Conservation (phyloP, 257 asterid species). For the Voacanga thouarsii region DNA sequence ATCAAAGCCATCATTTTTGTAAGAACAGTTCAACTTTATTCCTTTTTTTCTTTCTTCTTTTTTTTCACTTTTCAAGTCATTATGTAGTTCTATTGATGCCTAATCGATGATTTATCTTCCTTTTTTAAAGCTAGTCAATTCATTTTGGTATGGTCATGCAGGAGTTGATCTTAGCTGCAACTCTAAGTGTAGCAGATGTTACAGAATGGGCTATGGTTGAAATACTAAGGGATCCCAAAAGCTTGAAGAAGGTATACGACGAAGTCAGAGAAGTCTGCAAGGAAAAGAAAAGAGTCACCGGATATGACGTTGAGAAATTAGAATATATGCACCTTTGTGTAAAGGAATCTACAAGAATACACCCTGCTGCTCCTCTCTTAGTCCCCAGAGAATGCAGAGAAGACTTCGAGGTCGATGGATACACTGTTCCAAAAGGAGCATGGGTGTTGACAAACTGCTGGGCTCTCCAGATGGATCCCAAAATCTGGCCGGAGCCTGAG, state of each 20-base stretch:
- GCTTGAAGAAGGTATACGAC: not conserved
- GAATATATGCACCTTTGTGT: not conserved
- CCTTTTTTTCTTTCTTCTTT: not conserved
- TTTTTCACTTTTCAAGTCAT: no score
- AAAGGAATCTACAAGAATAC: not conserved
- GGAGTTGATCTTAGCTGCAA: not conserved
- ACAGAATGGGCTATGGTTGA: not conserved
- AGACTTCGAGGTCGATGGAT: not conserved
- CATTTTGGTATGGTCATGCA: not conserved
- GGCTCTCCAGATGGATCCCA: not conserved
- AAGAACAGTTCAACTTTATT: not conserved
- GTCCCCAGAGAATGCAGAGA: not conserved
- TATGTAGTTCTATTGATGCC: not conserved
- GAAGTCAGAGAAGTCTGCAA: not conserved
- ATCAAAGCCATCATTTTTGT: not conserved
- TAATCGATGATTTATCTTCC: no score
- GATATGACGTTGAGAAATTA: not conserved
- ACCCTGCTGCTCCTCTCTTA: not conserved
- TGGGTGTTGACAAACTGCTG: not conserved
- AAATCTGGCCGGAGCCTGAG: not conserved
- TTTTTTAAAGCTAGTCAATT: no score
- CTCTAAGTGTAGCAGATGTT: not conserved
- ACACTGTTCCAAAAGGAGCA: not conserved
- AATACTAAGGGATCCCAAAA: not conserved
- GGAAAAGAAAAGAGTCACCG: not conserved